These are phyloP conservation scores for Aurantiochytrium sp. DNA, from an alignment of 108 stramenopile genomes.

Conservation along the genomic window DNA sequence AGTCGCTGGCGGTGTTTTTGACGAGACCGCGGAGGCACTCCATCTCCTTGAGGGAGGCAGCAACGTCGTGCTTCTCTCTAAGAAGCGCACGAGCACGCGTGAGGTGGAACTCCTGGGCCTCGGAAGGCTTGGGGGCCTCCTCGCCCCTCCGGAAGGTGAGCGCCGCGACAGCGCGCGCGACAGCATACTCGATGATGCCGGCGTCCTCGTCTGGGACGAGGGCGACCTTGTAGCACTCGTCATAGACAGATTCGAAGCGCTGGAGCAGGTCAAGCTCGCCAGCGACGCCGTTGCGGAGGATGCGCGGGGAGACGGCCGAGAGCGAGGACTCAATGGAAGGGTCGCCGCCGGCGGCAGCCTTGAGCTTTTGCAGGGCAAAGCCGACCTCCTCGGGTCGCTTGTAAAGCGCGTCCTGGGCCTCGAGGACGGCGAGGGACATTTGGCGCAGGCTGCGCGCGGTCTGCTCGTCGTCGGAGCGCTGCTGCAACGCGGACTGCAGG, in stretches of 20 bases:
- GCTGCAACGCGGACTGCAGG: neutral
- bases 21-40: constrained; percentile 4
- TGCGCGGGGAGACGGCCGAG: neutral
- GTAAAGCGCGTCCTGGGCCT: constrained; percentile 12
- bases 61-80: neutral
- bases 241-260: constrained; percentile 13
- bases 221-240: constrained; percentile 10
- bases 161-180: neutral
- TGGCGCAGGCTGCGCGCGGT: neutral
- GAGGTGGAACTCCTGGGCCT: neutral
- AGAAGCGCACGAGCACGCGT: neutral
- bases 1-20: constrained; percentile 21
- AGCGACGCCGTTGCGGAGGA: neutral
- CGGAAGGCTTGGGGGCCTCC: neutral
- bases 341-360: neutral
- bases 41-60: constrained; percentile 1
- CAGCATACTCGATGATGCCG: constrained; percentile 20
- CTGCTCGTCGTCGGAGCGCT: constrained; percentile 4
- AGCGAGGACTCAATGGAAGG: neutral
- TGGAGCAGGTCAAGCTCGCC: neutral
- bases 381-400: constrained; percentile 5
- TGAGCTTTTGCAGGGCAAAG: neutral
- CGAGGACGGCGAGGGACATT: neutral
- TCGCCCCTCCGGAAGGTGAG: neutral
- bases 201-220: constrained; percentile 17